Evolutionary conservation across 108 stramenopile species (phyloP), one percentile per base, ranked within the genome.

Genomic region (Skeletonema grethae): DNA sequence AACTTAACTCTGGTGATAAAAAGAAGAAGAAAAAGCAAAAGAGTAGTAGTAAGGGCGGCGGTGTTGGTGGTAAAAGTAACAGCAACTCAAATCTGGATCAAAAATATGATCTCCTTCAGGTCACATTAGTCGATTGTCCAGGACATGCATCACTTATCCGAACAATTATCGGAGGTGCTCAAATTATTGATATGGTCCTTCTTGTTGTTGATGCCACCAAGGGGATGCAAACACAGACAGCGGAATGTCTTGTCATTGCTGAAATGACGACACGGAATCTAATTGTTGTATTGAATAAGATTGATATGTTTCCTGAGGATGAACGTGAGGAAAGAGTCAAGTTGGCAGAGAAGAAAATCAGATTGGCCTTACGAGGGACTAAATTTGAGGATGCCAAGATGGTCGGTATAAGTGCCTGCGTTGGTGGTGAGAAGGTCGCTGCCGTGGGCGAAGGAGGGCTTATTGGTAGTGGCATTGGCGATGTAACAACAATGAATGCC

Each of bases 151-250:
- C 90, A 15, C 79, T 99, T 55, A 99, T 99, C 53, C 90, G 99
- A 35, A 98, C 98, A 29, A 98, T 99, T 43, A 99, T 99, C 46
- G 98, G 97, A 13, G 97, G 97, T 24, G 95, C 97, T 8, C 96
- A 97, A 72, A 99, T 98, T 65, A 98, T 99, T 75, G 93, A 96
- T 65, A 86, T 96, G 84, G 94, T 98, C 31, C 43, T 99, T 9
- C 84, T 99, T 35, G 96, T 99, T 6, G 94, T 99, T 6, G 98
- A 98, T 78, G 97, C 96, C 20, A 95, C 85, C 70, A 98, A 98
- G 75, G 98, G 98, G 41, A 95, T 99, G 83, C 98, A 99, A 73
- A 95, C 98, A 7, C 99, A 99, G 82, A 99, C 99, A 9, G 97
- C 94, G 11, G 99, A 99, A 83, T 99, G 99, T 71, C 79, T 99